Evolutionary conservation across 495 filamentous ascomycete species (phyloP).

Genomic region (Neurospora tetraspora): DNA sequence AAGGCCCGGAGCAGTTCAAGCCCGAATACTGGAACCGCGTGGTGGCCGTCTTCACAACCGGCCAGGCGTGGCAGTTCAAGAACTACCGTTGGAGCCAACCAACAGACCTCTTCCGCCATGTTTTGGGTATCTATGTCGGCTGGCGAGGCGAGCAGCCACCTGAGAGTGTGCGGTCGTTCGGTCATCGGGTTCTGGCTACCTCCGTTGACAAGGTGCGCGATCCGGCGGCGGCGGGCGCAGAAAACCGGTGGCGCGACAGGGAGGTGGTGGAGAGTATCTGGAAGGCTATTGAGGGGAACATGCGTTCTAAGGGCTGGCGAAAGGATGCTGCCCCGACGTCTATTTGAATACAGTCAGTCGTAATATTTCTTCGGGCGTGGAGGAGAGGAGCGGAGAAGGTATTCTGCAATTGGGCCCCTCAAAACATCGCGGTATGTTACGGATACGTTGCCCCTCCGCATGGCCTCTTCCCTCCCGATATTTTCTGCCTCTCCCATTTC

Average conservation of each 20-base stretch:
- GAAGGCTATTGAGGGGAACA: conserved; percentile 79
- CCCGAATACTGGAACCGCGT: conserved; percentile 96
- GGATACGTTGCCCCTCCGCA: not conserved
- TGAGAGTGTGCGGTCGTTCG: conserved; percentile 68
- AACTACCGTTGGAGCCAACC: conserved; percentile 93
- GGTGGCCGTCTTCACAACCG: conserved; percentile 95
- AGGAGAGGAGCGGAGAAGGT: not conserved
- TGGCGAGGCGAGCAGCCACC: conserved; percentile 82
- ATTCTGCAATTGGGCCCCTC: not conserved
- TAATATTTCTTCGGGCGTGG: not conserved
- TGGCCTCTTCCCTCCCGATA: not conserved
- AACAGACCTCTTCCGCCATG: conserved; percentile 78
- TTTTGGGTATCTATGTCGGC: conserved; percentile 79
- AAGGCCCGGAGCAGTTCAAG: conserved; percentile 86
- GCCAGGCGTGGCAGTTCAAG: conserved; percentile 98
- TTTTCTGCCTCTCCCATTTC: not conserved
- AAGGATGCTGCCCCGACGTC: conserved; percentile 49
- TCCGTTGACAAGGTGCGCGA: conserved; percentile 73
- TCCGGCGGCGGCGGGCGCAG: conserved; percentile 34
- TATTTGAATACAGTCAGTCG: conserved; percentile 20
- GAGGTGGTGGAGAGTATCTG: conserved; percentile 93
- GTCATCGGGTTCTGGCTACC: conserved; percentile 65
- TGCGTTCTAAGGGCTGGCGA: conserved; percentile 78
- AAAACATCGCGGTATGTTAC: not conserved
- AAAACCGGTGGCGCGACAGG: conserved; percentile 77